Evolutionary conservation across 2,329 filamentous ascomycete species (phyloP), one percentile per base, ranked within the genome.

Genomic region (Cadophora sp.): DNA sequence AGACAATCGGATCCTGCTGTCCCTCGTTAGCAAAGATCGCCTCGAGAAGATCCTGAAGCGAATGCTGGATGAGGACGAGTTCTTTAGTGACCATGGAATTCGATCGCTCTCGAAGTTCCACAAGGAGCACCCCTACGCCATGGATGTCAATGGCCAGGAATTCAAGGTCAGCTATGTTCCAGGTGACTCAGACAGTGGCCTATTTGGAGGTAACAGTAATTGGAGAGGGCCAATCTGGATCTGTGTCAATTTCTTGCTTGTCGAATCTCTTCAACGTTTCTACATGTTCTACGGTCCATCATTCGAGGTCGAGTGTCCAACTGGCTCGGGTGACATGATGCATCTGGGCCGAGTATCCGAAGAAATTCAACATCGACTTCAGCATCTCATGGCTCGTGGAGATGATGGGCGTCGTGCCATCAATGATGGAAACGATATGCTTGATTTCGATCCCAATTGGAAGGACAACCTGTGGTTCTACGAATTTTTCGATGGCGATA

Each of bases 151-250:
- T 73, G 94, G 93, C 0, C 93, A 97, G 78, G 86, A 86, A 34
- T 98, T 97, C 82, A 88, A 89, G 67, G 95, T 98, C 50, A 87
- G 89, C 74, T 98, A 98, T 77, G 89, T 98, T 22, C 90, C 96
- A 1, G 96, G 95, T n/a, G 95, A 98, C 78, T 97, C 95, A 0
- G 94, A 98, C 81, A 97, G 92, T 76, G 93, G 93, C 3, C 86
- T 98, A 5, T 98, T 98, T 76, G 95, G 95, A 64, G 95, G 95
- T 73, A 98, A 98, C 86, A 97, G 94, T 80, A 98, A 98, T 81
- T 98, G 95, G 95, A 89, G 95, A 81, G 95, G 92, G 0, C 95
- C 96, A 0, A 95, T 97, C 74, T 98, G 95, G 95, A 86, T 97
- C 60, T 96, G 93, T 71, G 94, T 97, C 81, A 98, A 98, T 81